Base-by-base conservation (phyloP, 225 moss, liverwort and hornwort species). In the Antitrichia curtipendula region DNA sequence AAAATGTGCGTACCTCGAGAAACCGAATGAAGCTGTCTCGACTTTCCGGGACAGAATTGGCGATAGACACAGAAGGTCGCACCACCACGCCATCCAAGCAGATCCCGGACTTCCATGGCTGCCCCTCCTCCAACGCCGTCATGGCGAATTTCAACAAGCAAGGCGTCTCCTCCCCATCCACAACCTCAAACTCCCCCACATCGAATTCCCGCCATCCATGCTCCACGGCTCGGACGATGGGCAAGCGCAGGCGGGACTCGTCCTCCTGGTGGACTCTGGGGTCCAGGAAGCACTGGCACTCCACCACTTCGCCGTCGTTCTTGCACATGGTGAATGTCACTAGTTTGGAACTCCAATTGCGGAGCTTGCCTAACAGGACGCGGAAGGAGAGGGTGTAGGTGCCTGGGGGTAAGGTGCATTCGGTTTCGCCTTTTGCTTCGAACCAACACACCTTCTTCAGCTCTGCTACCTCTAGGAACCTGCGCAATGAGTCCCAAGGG, bases 141-240 rank as follows among this genome's bases (percentile, higher is more conserved):
- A 93, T 77, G 69, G 84, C 38, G 58, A 90, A 89, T 54, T 74
- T 77, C 21, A 89, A 27, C 40, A 45, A 24, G 54, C 61, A 89
- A 45, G 80, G 63, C 10, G 5, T 41, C 41, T 47, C 65, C 21
- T 78, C 87, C 72, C 66, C 77, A 14, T 40, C 6, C 36, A 60
- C 57, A 45, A 91, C 85, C 56, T 47, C 28, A 49, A 91, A 91
- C 74, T 91, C 88, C 3, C 84, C 91, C 32, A 86, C 88, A 34
- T 90, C 91, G 49, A 84, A 90, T 62, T 93, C 93, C 8, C 75
- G 69, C 93, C 90, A 93, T 31, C 85, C 87, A 36, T 87, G 70
- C 19, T 83, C 80, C 32, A 89, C 81, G 21, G 20, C 54, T 27
- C 90, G 83, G 28, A 90, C 8, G 13, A 41, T 87, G 63, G 89